phyloP scores from a whole-genome alignment of 257 asterid genomes.

The Ophiorrhiza pumila region DNA sequence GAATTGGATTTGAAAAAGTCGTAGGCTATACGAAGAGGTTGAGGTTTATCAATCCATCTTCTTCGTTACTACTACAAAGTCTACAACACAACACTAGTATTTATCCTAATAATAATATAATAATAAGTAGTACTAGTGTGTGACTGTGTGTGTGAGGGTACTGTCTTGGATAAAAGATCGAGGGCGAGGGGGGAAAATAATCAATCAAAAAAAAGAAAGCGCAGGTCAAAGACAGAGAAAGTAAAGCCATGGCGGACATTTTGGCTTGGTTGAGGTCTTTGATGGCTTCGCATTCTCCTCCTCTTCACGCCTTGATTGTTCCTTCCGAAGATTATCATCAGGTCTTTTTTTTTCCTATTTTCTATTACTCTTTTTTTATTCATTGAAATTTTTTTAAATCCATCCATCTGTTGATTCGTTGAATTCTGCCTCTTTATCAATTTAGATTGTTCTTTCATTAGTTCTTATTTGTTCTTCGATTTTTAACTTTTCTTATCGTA shows the following conservation, averaged over 20 bases:
- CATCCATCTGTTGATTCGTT: background rate
- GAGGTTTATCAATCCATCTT: too few relatives aligned
- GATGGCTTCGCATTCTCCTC: slow-evolving; percentile 81
- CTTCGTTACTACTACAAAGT: too few relatives aligned
- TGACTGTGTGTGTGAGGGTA: too few relatives aligned
- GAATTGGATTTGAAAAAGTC: too few relatives aligned
- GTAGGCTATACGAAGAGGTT: too few relatives aligned
- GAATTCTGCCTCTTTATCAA: background rate
- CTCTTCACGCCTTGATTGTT: slow-evolving; percentile 74
- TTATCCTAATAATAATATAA: too few relatives aligned
- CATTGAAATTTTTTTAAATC: background rate
- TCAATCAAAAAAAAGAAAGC: background rate
- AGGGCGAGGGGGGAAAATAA: too few relatives aligned
- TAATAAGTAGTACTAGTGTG: too few relatives aligned
- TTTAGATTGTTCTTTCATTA: background rate
- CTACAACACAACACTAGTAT: background rate
- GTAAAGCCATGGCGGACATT: slow-evolving; percentile 48
- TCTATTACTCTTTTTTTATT: background rate
- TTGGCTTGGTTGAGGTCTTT: slow-evolving; percentile 63
- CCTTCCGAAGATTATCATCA: slow-evolving; percentile 97
- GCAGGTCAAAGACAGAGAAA: too few relatives aligned
- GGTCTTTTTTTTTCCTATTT: slow-evolving; percentile 35
- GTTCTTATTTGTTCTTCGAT: background rate
- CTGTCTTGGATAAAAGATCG: too few relatives aligned
- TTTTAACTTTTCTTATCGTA: background rate